phyloP scores from a whole-genome alignment of 805 yeast genomes.

The Myxozyma neotropica region DNA sequence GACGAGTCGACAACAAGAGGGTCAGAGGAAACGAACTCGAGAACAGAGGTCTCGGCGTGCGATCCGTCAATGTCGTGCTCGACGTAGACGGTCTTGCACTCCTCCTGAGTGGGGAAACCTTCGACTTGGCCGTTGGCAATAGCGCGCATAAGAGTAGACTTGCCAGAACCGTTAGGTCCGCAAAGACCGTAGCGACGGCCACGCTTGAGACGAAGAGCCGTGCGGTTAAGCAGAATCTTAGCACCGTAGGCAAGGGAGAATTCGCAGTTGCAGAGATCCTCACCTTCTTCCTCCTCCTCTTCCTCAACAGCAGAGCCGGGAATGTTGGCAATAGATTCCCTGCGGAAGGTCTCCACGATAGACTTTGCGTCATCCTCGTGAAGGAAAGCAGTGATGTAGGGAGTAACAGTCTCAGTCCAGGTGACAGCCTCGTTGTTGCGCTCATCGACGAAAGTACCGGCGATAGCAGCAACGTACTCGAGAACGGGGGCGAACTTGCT shows the following conservation, averaged over 20 bases:
- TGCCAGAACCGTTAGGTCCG: constrained; percentile 99
- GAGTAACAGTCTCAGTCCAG: constrained; percentile 87
- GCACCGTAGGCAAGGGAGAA: constrained; percentile 99
- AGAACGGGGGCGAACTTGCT: constrained; percentile 77
- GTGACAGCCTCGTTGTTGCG: constrained; percentile 89
- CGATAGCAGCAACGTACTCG: constrained; percentile 89
- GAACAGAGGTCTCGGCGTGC: constrained; percentile 92
- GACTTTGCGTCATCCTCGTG: constrained; percentile 92
- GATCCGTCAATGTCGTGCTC: constrained; percentile 99
- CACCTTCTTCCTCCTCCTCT: constrained; percentile 97
- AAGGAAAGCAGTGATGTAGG: constrained; percentile 93
- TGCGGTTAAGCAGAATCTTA: constrained; percentile 98
- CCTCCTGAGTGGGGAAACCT: constrained; percentile 99
- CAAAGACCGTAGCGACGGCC: constrained; percentile 99
- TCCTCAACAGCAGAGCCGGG: constrained; percentile 91
- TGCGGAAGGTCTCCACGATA: constrained; percentile 90
- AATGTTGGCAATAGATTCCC: constrained; percentile 95
- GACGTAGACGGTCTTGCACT: constrained; percentile 98
- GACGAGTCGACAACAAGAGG: constrained; percentile 65
- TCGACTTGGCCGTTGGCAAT: constrained; percentile 98
- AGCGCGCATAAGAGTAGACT: constrained; percentile 97
- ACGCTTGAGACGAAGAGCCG: constrained; percentile 98
- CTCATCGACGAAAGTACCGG: constrained; percentile 99
- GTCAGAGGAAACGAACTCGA: constrained; percentile 89
- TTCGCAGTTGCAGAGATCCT: constrained; percentile 99